A percentile compares a stretch with the other conserved stretches of the same genome.
These are phyloP conservation scores for Trichoderma gamsii DNA, from an alignment of 495 filamentous ascomycete genomes.

Conservation along the genomic window DNA sequence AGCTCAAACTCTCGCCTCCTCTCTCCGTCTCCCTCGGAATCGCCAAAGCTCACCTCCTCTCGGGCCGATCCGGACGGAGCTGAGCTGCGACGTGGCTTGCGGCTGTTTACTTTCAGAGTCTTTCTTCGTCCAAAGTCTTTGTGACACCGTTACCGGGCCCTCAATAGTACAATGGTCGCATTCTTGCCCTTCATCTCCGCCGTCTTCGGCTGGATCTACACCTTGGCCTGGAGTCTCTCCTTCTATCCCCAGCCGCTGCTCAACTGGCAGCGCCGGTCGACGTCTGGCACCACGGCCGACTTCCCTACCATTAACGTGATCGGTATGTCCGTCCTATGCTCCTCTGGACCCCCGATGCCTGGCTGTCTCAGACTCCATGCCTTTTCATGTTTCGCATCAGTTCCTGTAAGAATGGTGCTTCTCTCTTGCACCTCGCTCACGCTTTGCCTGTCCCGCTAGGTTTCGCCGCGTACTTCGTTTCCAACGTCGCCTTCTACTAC, in stretches of 20 bases:
- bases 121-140: neutral
- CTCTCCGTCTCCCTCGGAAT: neutral
- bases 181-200: slow-evolving; percentile 42
- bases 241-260: slow-evolving; percentile 87
- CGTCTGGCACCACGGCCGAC: slow-evolving; percentile 76
- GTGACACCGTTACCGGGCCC: too few species aligned
- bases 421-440: neutral
- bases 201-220: slow-evolving; percentile 55
- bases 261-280: slow-evolving; percentile 69
- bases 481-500: slow-evolving; percentile 66
- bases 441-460: slow-evolving; percentile 34
- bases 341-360: slow-evolving; percentile 34
- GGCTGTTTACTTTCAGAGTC: too few species aligned
- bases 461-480: slow-evolving; percentile 72
- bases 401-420: slow-evolving; percentile 16
- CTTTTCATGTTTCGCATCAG: neutral
- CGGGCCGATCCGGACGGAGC: neutral
- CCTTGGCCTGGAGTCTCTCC: slow-evolving; percentile 72
- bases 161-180: neutral
- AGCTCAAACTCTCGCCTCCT: neutral
- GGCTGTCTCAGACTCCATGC: slow-evolving; percentile 19
- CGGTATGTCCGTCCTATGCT: slow-evolving; percentile 43
- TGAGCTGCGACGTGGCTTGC: too few species aligned
- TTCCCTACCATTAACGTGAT: slow-evolving; percentile 77
- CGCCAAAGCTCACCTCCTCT: neutral